Evolutionary conservation across 106 monocot genomes (phyloP).

Genomic region (Agapanthus africanus): DNA sequence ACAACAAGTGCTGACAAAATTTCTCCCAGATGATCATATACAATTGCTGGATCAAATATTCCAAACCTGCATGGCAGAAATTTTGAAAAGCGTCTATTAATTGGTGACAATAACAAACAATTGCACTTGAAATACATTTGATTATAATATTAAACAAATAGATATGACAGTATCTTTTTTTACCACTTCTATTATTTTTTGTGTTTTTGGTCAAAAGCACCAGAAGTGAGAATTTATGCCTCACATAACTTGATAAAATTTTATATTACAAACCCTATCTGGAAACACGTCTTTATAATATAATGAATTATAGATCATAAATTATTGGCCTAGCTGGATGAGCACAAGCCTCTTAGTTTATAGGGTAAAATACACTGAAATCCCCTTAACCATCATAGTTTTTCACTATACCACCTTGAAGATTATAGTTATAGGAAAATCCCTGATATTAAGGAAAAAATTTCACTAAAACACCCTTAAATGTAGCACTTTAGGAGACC

Average conservation of each 20-base stretch:
- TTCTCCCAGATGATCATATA: constrained; percentile 95
- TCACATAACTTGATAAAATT: background rate
- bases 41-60: constrained; percentile 78
- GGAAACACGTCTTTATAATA: background rate
- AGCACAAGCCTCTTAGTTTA: background rate
- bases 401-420: too few relatives aligned
- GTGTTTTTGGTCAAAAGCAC: background rate
- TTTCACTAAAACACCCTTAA: too few relatives aligned
- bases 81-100: background rate
- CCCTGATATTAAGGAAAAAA: too few relatives aligned
- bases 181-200: background rate
- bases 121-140: background rate
- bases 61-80: constrained; percentile 50
- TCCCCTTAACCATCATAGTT: too few relatives aligned
- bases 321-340: background rate
- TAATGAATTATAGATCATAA: background rate
- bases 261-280: background rate
- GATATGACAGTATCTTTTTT: background rate
- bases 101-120: background rate
- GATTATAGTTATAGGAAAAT: too few relatives aligned
- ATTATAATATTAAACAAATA: background rate
- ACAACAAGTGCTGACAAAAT: constrained; percentile 77
- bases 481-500: too few relatives aligned
- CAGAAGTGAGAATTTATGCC: background rate
- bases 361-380: too few relatives aligned